These are phyloP conservation scores for Zygoascus bituminiphila DNA, from an alignment of 805 yeast genomes.

Conservation along the genomic window DNA sequence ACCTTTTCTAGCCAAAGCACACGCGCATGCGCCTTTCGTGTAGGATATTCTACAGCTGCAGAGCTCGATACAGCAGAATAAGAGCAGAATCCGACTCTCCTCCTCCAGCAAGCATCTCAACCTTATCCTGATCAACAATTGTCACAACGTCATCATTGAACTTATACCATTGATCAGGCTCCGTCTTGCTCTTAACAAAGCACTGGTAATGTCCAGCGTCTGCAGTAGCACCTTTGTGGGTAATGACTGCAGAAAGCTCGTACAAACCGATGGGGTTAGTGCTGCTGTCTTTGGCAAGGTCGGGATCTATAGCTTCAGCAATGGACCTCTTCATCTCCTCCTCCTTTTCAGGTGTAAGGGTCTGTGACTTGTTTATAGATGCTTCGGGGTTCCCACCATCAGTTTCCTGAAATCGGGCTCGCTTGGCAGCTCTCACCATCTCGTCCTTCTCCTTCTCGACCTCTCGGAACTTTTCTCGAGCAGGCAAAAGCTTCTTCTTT, in stretches of 20 bases:
- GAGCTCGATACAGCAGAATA: constrained; percentile 75
- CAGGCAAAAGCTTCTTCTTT: constrained; percentile 53
- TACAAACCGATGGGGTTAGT: constrained; percentile 86
- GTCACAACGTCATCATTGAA: constrained; percentile 89
- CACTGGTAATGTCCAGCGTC: constrained; percentile 97
- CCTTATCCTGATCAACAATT: constrained; percentile 66
- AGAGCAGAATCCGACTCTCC: constrained; percentile 95
- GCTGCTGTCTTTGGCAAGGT: constrained; percentile 37
- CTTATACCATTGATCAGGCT: constrained; percentile 81
- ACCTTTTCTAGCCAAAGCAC: no score
- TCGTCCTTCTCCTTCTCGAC: constrained; percentile 69
- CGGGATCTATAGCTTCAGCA: constrained; percentile 33
- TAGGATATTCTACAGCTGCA: background rate
- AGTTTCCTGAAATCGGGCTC: constrained; percentile 38
- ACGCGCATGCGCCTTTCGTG: no score
- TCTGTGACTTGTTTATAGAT: constrained; percentile 26
- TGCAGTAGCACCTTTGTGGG: constrained; percentile 93
- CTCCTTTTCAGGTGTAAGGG: constrained; percentile 16
- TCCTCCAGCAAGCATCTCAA: constrained; percentile 88
- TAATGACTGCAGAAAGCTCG: constrained; percentile 71
- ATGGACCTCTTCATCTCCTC: constrained; percentile 24
- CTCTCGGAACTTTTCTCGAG: constrained; percentile 69
- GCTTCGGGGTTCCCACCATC: constrained; percentile 16
- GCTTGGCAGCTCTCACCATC: constrained; percentile 62
- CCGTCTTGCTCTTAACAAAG: constrained; percentile 58